Percentiles rank a stretch among this genome's conserved stretches.
Conservation (phyloP, 352 stramenopile genomes). For the Globisporangium perplexum region DNA sequence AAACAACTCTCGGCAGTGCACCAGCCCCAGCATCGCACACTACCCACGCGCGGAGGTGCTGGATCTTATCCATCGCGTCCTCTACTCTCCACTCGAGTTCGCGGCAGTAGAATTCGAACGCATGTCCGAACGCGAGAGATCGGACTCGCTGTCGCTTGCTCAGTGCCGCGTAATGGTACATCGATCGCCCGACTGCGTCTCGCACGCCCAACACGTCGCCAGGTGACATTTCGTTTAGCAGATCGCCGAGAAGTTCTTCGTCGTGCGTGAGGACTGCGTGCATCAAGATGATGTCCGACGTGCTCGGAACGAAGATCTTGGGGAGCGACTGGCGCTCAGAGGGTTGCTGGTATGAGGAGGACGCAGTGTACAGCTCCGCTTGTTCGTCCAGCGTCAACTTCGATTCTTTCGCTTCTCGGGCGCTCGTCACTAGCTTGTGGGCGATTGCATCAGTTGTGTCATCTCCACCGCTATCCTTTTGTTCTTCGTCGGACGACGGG, state of each 20-base stretch:
- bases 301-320: constrained; percentile 30
- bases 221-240: constrained; percentile 18
- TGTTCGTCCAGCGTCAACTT: neutral
- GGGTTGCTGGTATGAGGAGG: neutral
- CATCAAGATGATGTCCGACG: constrained; percentile 36
- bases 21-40: neutral
- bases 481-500: constrained; percentile 1
- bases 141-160: constrained; percentile 11
- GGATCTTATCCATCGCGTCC: constrained; percentile 27
- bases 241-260: constrained; percentile 13
- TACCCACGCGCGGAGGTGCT: constrained; percentile 21
- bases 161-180: constrained; percentile 55
- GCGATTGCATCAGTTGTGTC: no score
- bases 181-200: constrained; percentile 19
- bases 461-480: neutral
- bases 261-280: constrained; percentile 28
- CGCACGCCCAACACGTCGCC: constrained; percentile 25
- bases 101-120: constrained; percentile 19
- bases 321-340: constrained; percentile 6
- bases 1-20: neutral
- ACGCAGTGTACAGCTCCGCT: constrained; percentile 5
- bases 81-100: constrained; percentile 20
- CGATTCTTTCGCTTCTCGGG: neutral
- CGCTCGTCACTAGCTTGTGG: neutral
- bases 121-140: constrained; percentile 28